A percentile compares a stretch with the other conserved stretches of the same genome.
phyloP scores from a whole-genome alignment of 139 green algal species.

The Nannochloris sp. region DNA sequence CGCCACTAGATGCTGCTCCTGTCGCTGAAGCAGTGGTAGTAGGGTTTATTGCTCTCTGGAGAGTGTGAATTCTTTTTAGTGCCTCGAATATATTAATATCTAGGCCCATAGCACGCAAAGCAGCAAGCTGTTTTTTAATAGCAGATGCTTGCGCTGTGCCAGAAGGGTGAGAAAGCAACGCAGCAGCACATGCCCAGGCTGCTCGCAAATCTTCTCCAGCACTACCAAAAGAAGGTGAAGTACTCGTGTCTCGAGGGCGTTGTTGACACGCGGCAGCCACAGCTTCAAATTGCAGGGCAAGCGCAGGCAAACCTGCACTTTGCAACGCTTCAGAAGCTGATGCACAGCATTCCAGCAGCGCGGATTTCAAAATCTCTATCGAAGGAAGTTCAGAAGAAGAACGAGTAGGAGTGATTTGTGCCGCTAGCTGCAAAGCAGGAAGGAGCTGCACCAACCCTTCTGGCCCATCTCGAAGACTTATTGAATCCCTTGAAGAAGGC shows the following conservation, averaged over 20 bases:
- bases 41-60: background rate
- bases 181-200: background rate
- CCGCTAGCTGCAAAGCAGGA: background rate
- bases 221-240: too few relatives aligned
- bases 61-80: background rate
- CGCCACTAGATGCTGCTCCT: too few relatives aligned
- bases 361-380: background rate
- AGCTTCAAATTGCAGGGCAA: background rate
- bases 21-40: too few relatives aligned
- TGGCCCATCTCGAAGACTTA: too few relatives aligned
- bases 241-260: background rate
- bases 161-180: background rate
- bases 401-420: background rate
- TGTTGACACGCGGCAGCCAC: background rate
- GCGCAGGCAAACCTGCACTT: background rate
- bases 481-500: too few relatives aligned
- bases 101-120: background rate
- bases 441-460: background rate
- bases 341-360: background rate
- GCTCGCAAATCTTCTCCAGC: background rate
- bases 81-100: background rate
- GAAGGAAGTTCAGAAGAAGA: background rate
- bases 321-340: background rate
- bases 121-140: background rate
- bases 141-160: background rate